Percentiles rank a stretch among this genome's conserved stretches.
Evolutionary conservation across 345 rosid genomes (phyloP).

Genomic region (Salix dunnii): DNA sequence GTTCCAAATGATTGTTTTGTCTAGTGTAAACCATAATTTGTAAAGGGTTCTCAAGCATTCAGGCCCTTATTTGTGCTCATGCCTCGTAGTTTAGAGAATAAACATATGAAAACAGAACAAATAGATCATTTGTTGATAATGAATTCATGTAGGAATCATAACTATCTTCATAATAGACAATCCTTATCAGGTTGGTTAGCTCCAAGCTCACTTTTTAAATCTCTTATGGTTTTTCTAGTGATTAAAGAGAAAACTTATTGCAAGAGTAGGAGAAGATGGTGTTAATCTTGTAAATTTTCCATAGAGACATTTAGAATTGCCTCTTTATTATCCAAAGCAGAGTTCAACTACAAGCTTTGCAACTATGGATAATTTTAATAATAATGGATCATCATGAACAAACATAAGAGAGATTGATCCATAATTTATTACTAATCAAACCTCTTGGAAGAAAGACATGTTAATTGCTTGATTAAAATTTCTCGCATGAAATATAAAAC

Average conservation of each 20-base stretch:
- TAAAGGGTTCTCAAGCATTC: conserved; percentile 22
- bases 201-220: conserved; percentile 47
- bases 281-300: conserved; percentile 37
- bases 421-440: too few species aligned
- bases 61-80: conserved; percentile 7
- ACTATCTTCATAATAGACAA: conserved; percentile 39
- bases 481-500: too few species aligned
- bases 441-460: too few species aligned
- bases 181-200: conserved; percentile 69
- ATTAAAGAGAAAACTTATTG: conserved; percentile 13
- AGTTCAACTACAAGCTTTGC: conserved; percentile 36
- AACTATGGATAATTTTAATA: conserved; percentile 40
- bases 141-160: conserved; percentile 54
- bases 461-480: too few species aligned
- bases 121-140: conserved; percentile 23
- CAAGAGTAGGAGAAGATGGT: conserved; percentile 24
- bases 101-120: background rate
- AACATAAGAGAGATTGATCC: conserved; percentile 17
- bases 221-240: conserved; percentile 27
- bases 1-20: too few species aligned
- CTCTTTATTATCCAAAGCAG: conserved; percentile 75
- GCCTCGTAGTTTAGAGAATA: background rate
- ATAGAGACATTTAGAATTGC: conserved; percentile 50
- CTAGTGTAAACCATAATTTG: background rate
- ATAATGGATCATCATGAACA: conserved; percentile 34